Percentiles rank a stretch among this genome's conserved stretches.
phyloP scores from a whole-genome alignment of 2,329 filamentous ascomycete genomes.

The Colletotrichum acutatum region DNA sequence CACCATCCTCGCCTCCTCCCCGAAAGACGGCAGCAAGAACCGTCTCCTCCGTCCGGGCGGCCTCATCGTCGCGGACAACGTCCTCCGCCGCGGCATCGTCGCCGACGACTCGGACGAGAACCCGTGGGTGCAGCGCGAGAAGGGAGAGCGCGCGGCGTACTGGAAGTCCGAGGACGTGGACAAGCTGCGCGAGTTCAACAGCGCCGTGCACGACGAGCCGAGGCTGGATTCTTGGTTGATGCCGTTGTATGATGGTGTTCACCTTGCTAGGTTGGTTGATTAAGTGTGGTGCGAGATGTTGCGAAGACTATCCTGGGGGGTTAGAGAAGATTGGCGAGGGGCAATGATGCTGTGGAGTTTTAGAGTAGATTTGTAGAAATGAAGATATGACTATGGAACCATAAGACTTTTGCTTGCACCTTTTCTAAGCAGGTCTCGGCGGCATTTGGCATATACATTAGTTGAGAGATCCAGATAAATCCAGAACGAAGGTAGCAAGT shows the following conservation, averaged over 20 bases:
- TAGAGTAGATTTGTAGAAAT: background rate
- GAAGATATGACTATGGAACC: background rate
- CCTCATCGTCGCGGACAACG: constrained; percentile 65
- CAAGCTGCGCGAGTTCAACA: constrained; percentile 38
- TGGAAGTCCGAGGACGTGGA: constrained; percentile 36
- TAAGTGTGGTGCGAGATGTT: constrained; percentile 30
- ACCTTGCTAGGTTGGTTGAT: constrained; percentile 50
- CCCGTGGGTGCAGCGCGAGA: constrained; percentile 31
- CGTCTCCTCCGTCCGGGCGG: constrained; percentile 61
- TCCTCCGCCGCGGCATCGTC: constrained; percentile 60
- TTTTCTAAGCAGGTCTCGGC: too few species aligned
- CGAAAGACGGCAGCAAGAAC: constrained; percentile 43
- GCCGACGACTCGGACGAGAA: constrained; percentile 45
- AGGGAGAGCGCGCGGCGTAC: constrained; percentile 34
- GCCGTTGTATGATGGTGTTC: constrained; percentile 56
- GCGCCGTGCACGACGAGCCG: constrained; percentile 38
- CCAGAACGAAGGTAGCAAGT: too few species aligned
- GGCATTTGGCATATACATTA: too few species aligned
- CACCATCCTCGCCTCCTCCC: constrained; percentile 56
- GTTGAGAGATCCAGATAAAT: too few species aligned
- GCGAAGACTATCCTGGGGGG: background rate
- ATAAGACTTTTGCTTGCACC: background rate
- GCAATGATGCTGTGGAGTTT: background rate
- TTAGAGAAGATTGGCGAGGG: background rate
- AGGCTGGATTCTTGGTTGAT: constrained; percentile 54